Evolutionary conservation across 306 rosid genomes (phyloP).

Genomic region (Castanea sativa): DNA sequence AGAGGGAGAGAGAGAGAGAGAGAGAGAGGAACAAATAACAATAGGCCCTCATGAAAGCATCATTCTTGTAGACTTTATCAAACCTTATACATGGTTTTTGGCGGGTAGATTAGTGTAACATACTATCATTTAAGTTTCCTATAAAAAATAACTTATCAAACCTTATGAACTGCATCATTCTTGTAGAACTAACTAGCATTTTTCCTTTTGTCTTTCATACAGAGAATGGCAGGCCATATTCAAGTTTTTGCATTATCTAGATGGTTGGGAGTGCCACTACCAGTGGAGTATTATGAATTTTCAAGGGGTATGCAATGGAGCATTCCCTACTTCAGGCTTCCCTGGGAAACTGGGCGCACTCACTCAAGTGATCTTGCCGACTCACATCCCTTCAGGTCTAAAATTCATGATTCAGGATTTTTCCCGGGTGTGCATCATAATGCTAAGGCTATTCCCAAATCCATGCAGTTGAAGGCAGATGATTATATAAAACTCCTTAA

Average conservation of each 20-base stretch:
- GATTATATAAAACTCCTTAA: slow-evolving; percentile 65
- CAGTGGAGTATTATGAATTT: slow-evolving; percentile 75
- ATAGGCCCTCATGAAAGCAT: too few species aligned
- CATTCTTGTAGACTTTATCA: too few species aligned
- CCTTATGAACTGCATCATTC: not conserved
- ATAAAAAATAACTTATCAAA: not conserved
- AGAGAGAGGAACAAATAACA: too few species aligned
- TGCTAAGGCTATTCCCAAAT: slow-evolving; percentile 35
- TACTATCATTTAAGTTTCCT: not conserved
- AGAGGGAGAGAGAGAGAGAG: too few species aligned
- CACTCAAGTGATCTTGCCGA: slow-evolving; percentile 42
- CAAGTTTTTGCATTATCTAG: slow-evolving; percentile 79
- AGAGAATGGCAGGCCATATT: slow-evolving; percentile 83
- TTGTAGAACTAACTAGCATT: not conserved
- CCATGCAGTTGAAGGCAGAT: slow-evolving; percentile 53
- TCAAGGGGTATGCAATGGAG: slow-evolving; percentile 73
- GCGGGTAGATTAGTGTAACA: not conserved
- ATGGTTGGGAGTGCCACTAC: slow-evolving; percentile 71
- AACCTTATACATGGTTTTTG: not conserved
- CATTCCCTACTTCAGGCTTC: slow-evolving; percentile 65
- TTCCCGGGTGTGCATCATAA: slow-evolving; percentile 24
- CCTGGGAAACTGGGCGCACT: slow-evolving; percentile 61
- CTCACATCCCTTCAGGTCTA: slow-evolving; percentile 25
- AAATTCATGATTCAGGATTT: slow-evolving; percentile 27
- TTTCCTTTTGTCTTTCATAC: slow-evolving; percentile 27